Base-by-base conservation (phyloP, 2,329 filamentous ascomycete genomes). In the Claviceps maximensis region DNA sequence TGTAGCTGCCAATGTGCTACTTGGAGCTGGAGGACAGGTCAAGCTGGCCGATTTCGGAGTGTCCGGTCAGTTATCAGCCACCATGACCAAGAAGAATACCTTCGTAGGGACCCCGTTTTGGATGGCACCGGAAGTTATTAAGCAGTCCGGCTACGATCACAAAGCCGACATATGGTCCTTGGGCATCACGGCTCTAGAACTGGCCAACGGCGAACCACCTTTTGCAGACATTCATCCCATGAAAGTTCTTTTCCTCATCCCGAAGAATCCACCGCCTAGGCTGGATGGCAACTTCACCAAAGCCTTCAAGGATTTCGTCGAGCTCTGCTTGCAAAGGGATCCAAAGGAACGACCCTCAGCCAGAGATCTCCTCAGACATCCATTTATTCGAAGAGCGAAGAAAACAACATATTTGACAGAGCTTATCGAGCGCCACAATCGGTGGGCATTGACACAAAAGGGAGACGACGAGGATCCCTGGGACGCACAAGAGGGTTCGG, bases 81-180 rank as follows among this genome's bases (percentile, higher is more conserved):
- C 91, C 49, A 97, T 97, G 90, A 96, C 91, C 57, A 97, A 97
- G 77, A 97, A 97, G 74, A 97, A 97, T 66, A 97, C 91, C 0
- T 98, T 97, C 67, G 91, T 98, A 33, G 93, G 93, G 36, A 97
- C 91, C 0, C 91, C 93, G 1, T 98, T 97, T 67, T 98, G 93
- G 93, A 98, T 98, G 91, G 91, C 93, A 2, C 91, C 91, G 12
- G 91, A 98, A 71, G 91, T 97, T 53, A 98, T 98, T 69, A 95
- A 95, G 71, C 91, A 98, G 68, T 95, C 89, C 54, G 91, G 91
- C 49, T 96, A 97, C 72, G 91, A 96, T 68, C 89, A 95, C 72
- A 96, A 96, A 71, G 91, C 91, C 46, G 91, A 97, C 65, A 95
- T 97, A 54, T 97, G 91, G 91, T 96, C 91, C 1, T 74, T 96